Percentiles rank a stretch among this genome's conserved stretches.
These are phyloP conservation scores for Ustilago sp. DNA, from an alignment of 1,284 basidiomycete genomes.

Conservation along the genomic window DNA sequence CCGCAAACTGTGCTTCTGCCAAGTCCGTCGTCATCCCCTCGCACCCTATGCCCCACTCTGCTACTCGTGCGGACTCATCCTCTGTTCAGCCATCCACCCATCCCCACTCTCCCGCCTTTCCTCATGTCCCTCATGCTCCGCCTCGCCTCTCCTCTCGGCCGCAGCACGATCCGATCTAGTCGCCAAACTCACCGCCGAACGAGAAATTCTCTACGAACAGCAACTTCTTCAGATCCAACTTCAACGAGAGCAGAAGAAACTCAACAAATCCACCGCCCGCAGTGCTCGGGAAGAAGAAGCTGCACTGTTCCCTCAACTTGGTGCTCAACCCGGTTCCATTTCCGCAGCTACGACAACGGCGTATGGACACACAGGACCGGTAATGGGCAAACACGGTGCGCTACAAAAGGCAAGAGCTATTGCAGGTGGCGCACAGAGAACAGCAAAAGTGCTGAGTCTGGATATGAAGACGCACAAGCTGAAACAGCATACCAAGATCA, in stretches of 20 bases:
- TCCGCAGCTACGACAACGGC: neutral
- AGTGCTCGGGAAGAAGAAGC: slow-evolving; percentile 30
- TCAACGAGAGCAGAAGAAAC: slow-evolving; percentile 38
- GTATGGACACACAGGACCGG: slow-evolving; percentile 10
- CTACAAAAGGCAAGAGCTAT: slow-evolving; percentile 43
- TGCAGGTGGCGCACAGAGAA: slow-evolving; percentile 45
- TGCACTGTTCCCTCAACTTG: slow-evolving; percentile 39
- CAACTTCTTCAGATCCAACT: slow-evolving; percentile 43
- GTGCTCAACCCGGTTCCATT: slow-evolving; percentile 14
- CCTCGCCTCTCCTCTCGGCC: slow-evolving; percentile 31
- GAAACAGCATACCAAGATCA: slow-evolving; percentile 33
- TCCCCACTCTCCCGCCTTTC: slow-evolving; percentile 39
- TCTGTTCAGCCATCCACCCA: slow-evolving; percentile 41
- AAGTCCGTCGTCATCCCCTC: slow-evolving; percentile 37
- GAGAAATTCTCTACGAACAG: slow-evolving; percentile 42
- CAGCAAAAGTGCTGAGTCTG: slow-evolving; percentile 50
- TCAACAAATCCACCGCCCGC: slow-evolving; percentile 27
- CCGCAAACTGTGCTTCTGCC: slow-evolving; percentile 49
- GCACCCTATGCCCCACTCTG: slow-evolving; percentile 49
- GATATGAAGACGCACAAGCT: slow-evolving; percentile 53
- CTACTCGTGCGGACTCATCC: slow-evolving; percentile 44
- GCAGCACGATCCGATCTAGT: slow-evolving; percentile 40
- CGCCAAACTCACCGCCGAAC: slow-evolving; percentile 34
- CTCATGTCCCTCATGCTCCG: slow-evolving; percentile 36
- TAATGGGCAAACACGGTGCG: slow-evolving; percentile 47